Evolutionary conservation across 345 rosid genomes (phyloP), one percentile per base, ranked within the genome.

Genomic region (Syzygium jambos): DNA sequence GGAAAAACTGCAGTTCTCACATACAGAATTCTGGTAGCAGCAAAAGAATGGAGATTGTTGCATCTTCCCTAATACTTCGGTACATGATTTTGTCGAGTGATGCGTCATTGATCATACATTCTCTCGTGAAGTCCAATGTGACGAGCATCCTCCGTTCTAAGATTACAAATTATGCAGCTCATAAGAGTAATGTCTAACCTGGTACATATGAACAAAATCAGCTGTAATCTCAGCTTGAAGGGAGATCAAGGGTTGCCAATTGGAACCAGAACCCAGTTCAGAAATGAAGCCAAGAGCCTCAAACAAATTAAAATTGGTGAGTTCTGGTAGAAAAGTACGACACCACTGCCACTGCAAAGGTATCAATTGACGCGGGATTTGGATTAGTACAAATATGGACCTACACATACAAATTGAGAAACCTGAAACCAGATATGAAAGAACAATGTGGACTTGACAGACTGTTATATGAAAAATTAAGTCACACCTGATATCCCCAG

Each of bases 1-100:
- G 34, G 21, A 29, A n/a, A 30, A n/a, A 13, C 73, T 6, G 73
- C 38, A 25, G 65, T 57, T 57, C 65, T 57, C 65, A 57, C 65
- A 4, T 63, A 29, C 5, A 7, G 68, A 63, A 63, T 14, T n/a
- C 38, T 15, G 3, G 13, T 29, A 15, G 17, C 38, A 29, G 43
- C 43, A 9, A 30, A 29, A 65, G 78, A 65, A 7, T 30, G 78
- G 16, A 65, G 0, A 65, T 34, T 2, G 1, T 1, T 0, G 1
- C 78, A 30, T 65, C 41, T 29, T 30, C 22, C 23, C n/a, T 3
- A 30, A 16, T 68, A 30, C 43, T 68, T 16, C 12, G 0, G 43
- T 7, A 16, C 0, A 34, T 29, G 78, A 30, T 65, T 65, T 30
- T 29, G 4, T 65, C 6, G 41, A 0, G 4, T 2, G 78, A 7